Base-by-base conservation (phyloP, 1,284 basidiomycete genomes). In the Irpex sp. region DNA sequence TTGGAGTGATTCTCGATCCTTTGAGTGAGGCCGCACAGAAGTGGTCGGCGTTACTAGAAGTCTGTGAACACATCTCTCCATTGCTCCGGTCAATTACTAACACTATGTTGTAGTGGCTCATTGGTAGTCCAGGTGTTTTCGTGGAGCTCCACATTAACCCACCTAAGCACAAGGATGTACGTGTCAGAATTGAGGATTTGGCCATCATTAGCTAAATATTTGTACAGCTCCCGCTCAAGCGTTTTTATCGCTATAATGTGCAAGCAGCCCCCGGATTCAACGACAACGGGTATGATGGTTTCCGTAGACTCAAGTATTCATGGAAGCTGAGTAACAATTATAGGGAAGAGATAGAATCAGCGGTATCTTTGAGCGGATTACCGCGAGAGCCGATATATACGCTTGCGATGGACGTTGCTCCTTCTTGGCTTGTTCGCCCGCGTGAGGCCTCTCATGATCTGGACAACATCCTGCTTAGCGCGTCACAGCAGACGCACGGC, bases 391-490 rank as follows among this genome's bases (percentile, higher is more conserved):
- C 95, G 0, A 94, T 99, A 64, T 93, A 97, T 68, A 99, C 97
- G 0, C 83, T 99, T 7, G 88, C 87, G 2, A 89, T 98, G 83
- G 95, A 98, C 62, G 89, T 94, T 1, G 93, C 93, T 2, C 83
- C 88, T 0, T 86, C 95, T 0, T 98, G 97, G 95, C 85, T 98
- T 17, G 93, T 95, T 13, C 91, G 94, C 57, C 95, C 97, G 0
- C 85, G 86, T 21, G 88, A 95, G 70, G 93, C 95, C 0, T 80
- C 92, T 0, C 94, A 97, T 68, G 97, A 99, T 74, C 86, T 99
- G 26, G 97, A 99, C 78, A 99, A 99, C 72, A 92, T 99, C 61
- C 91, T 95, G 50, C 84, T 98, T 5, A 82, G 83, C 4, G 83
- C 85, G 47, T 77, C 81, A 33, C 85, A 92, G 57, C 78, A 81